These are phyloP conservation scores for Botrytis medusae DNA, from an alignment of 2,329 filamentous ascomycete genomes.

Conservation along the genomic window DNA sequence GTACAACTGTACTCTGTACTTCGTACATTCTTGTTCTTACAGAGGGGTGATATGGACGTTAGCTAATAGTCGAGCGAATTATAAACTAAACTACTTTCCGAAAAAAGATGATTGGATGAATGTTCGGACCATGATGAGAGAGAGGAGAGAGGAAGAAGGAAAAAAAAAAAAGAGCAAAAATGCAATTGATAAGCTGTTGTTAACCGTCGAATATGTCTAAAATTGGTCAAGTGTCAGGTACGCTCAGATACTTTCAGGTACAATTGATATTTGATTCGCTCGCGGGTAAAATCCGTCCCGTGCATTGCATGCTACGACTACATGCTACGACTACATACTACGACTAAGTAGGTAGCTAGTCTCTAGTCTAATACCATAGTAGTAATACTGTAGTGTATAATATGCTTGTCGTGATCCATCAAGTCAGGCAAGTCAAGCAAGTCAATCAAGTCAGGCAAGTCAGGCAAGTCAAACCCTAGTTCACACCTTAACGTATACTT, in stretches of 20 bases:
- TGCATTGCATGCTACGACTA: background rate
- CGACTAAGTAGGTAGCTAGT: background rate
- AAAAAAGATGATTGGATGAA: background rate
- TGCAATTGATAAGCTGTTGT: background rate
- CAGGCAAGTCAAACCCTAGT: background rate
- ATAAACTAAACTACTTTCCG: background rate
- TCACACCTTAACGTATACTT: background rate
- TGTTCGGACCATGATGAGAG: background rate
- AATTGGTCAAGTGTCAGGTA: constrained; percentile 11
- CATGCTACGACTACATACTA: background rate
- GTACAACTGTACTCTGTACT: background rate
- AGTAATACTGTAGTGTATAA: background rate
- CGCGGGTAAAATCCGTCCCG: constrained; percentile 1
- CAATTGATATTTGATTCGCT: constrained; percentile 1
- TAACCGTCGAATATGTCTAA: background rate
- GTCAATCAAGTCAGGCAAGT: background rate
- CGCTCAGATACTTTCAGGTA: background rate
- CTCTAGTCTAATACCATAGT: background rate
- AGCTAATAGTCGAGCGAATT: background rate
- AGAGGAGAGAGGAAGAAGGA: background rate
- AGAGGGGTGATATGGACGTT: background rate
- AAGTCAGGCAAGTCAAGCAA: no score
- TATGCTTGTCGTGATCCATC: background rate
- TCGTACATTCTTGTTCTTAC: background rate
- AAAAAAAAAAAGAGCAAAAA: background rate